These are phyloP conservation scores for Taphrina wiesneri DNA, from an alignment of 1,139 yeast genomes.

Conservation along the genomic window DNA sequence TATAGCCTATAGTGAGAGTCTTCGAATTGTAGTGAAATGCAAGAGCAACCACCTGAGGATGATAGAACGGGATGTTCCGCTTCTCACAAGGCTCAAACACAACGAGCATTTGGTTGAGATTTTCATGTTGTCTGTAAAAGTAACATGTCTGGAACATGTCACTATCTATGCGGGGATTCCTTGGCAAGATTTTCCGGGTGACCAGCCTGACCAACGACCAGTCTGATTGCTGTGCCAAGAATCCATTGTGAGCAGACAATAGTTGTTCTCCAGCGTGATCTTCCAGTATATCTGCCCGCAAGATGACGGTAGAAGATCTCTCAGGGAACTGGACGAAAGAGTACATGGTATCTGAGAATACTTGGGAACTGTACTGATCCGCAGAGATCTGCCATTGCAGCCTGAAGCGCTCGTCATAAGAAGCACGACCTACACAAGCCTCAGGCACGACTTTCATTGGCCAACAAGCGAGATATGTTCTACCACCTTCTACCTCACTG, in stretches of 20 bases:
- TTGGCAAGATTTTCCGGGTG: constrained; percentile 3
- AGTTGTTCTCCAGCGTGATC: constrained; percentile 46
- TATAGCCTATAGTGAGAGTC: constrained; percentile 15
- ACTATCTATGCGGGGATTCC: constrained; percentile 21
- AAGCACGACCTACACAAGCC: not conserved
- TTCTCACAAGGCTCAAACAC: constrained; percentile 35
- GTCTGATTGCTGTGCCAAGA: not conserved
- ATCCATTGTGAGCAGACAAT: not conserved
- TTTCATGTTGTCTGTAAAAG: not conserved
- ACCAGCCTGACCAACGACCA: not conserved
- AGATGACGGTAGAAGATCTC: constrained; percentile 84
- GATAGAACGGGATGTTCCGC: constrained; percentile 73
- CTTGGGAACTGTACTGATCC: not conserved
- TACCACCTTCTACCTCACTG: no score
- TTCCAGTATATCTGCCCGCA: constrained; percentile 78
- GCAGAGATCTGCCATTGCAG: not conserved
- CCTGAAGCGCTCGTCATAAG: constrained; percentile 6
- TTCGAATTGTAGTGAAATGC: constrained; percentile 50
- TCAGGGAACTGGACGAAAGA: constrained; percentile 75
- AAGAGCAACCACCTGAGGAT: constrained; percentile 83
- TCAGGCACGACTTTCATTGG: constrained; percentile 12
- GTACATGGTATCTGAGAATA: constrained; percentile 48
- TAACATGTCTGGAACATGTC: constrained; percentile 25
- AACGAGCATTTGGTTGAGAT: not conserved
- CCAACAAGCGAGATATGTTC: no score